Conservation (phyloP, 2,329 filamentous ascomycete species). For the Chrysosphaeria jannelii region DNA sequence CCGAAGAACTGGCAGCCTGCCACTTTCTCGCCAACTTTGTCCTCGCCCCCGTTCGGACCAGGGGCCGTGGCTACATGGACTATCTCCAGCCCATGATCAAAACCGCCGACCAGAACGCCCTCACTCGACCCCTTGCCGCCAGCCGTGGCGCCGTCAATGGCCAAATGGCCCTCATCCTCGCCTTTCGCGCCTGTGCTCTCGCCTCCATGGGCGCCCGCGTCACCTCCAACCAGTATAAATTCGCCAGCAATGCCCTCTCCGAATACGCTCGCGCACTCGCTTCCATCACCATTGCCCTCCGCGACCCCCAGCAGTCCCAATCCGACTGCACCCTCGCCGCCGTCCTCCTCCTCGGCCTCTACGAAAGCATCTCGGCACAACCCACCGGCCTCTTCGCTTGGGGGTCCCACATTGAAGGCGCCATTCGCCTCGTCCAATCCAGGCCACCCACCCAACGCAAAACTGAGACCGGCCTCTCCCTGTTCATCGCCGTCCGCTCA, state of each 20-base stretch:
- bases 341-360: constrained; percentile 27
- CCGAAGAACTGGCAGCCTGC: constrained; percentile 24
- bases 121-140: constrained; percentile 8
- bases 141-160: constrained; percentile 6
- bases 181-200: constrained; percentile 28
- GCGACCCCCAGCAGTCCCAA: constrained; percentile 16
- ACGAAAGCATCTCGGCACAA: constrained; percentile 26
- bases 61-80: constrained; percentile 24
- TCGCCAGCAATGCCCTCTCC: constrained; percentile 13
- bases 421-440: constrained; percentile 27
- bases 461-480: constrained; percentile 19
- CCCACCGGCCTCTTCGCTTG: constrained; percentile 24
- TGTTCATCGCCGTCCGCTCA: constrained; percentile 28
- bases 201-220: constrained; percentile 24
- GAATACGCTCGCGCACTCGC: constrained; percentile 24
- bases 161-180: constrained; percentile 13
- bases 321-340: constrained; percentile 27
- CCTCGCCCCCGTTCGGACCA: constrained; percentile 18
- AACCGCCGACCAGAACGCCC: constrained; percentile 6
- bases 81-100: constrained; percentile 25
- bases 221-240: constrained; percentile 8
- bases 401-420: constrained; percentile 32
- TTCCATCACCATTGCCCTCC: constrained; percentile 20
- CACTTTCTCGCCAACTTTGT: constrained; percentile 32
- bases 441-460: constrained; percentile 23